Conservation (phyloP, 1,284 basidiomycete species). For the Puccinia triticina region DNA sequence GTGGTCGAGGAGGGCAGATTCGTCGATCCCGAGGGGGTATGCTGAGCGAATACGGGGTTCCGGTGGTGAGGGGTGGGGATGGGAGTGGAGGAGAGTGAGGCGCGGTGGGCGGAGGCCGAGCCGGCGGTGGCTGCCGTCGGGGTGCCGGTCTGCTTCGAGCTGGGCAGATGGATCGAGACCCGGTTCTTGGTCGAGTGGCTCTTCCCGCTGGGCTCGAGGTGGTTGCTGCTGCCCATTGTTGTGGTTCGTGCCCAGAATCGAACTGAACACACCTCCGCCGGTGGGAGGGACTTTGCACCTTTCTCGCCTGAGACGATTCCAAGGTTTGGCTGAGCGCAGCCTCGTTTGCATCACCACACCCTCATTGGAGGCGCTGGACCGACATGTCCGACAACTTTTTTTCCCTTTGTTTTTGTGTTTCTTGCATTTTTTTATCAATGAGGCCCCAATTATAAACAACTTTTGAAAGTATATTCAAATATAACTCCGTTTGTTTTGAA, state of each 20-base stretch:
- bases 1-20: constrained; percentile 25
- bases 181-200: neutral
- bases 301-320: too few species aligned
- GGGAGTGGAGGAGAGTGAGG: constrained; percentile 22
- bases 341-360: too few species aligned
- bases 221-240: neutral
- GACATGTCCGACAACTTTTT: too few species aligned
- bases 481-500: too few species aligned
- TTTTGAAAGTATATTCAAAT: too few species aligned
- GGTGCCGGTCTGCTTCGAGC: neutral
- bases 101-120: neutral
- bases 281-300: too few species aligned
- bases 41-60: constrained; percentile 33
- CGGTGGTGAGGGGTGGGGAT: constrained; percentile 36
- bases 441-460: too few species aligned
- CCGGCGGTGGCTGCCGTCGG: neutral
- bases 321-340: too few species aligned
- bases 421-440: too few species aligned
- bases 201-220: neutral
- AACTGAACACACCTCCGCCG: too few species aligned
- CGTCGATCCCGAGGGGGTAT: constrained; percentile 8
- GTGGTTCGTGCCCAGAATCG: neutral
- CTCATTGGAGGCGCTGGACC: too few species aligned
- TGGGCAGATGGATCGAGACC: constrained; percentile 5
- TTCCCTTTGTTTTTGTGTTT: too few species aligned